Conservation (phyloP, 2,329 filamentous ascomycete genomes). For the Acephala macrosclerotiorum region DNA sequence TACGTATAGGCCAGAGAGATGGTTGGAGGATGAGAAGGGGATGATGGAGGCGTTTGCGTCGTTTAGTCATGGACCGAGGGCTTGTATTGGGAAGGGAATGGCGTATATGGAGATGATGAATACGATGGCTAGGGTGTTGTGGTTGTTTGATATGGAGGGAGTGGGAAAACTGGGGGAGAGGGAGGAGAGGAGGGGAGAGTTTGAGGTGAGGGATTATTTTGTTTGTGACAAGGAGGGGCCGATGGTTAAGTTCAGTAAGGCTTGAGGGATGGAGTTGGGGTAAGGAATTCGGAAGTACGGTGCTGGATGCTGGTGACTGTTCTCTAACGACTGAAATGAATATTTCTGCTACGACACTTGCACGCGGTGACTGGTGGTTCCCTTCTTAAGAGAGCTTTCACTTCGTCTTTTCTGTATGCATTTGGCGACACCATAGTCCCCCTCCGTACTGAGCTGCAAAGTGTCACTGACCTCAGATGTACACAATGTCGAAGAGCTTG, state of each 20-base stretch:
- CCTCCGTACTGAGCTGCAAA: neutral
- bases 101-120: constrained; percentile 36
- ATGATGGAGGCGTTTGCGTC: constrained; percentile 35
- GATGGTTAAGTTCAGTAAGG: constrained; percentile 12
- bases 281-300: neutral
- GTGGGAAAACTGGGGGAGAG: constrained; percentile 1
- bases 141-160: constrained; percentile 33
- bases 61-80: constrained; percentile 36
- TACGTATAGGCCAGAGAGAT: constrained; percentile 53
- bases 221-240: constrained; percentile 16
- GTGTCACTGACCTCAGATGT: neutral
- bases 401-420: too few species aligned
- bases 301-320: neutral
- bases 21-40: constrained; percentile 44
- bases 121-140: constrained; percentile 33
- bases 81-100: constrained; percentile 37
- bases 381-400: too few species aligned
- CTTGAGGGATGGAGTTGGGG: neutral
- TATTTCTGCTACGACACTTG: too few species aligned
- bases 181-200: constrained; percentile 5
- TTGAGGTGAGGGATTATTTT: constrained; percentile 11
- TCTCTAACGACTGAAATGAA: neutral
- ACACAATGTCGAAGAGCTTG: neutral
- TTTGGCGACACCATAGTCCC: neutral
- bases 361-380: too few species aligned